These are phyloP conservation scores for Cystofilobasidium capitatum DNA, from an alignment of 768 basidiomycete genomes.

Conservation along the genomic window DNA sequence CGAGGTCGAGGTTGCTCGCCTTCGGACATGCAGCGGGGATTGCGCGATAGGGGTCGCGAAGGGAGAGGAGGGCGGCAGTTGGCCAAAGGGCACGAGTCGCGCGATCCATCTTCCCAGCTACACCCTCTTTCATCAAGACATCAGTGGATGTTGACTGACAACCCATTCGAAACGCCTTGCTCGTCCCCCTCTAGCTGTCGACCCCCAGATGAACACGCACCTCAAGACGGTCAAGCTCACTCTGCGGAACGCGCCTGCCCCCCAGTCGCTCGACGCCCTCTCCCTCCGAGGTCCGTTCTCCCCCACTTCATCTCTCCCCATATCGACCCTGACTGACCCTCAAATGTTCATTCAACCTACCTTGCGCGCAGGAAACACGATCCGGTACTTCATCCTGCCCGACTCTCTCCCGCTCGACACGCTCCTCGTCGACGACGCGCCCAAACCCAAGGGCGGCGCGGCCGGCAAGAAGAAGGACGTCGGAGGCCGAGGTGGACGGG, in stretches of 20 bases:
- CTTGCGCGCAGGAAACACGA: slow-evolving; percentile 60
- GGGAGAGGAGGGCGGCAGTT: not conserved
- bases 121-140: too few relatives aligned
- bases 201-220: slow-evolving; percentile 99
- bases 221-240: slow-evolving; percentile 97
- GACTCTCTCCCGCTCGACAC: slow-evolving; percentile 95
- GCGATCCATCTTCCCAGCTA: not conserved
- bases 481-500: slow-evolving; percentile 52
- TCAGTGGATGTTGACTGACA: slow-evolving; percentile 10
- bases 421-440: slow-evolving; percentile 91
- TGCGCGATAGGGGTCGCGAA: not conserved
- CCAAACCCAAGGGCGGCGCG: slow-evolving; percentile 62
- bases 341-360: not conserved
- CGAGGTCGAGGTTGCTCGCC: too few relatives aligned
- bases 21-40: too few relatives aligned
- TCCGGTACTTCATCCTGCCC: slow-evolving; percentile 94
- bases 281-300: slow-evolving; percentile 55
- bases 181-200: slow-evolving; percentile 58
- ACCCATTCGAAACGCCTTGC: too few relatives aligned
- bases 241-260: slow-evolving; percentile 55
- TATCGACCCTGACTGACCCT: not conserved
- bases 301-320: not conserved
- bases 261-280: slow-evolving; percentile 72
- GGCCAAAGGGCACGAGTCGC: too few relatives aligned
- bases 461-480: slow-evolving; percentile 68